A percentile compares a stretch with the other conserved stretches of the same genome.
Conservation (phyloP, 2,329 filamentous ascomycete species). For the Fusarium irregulare region DNA sequence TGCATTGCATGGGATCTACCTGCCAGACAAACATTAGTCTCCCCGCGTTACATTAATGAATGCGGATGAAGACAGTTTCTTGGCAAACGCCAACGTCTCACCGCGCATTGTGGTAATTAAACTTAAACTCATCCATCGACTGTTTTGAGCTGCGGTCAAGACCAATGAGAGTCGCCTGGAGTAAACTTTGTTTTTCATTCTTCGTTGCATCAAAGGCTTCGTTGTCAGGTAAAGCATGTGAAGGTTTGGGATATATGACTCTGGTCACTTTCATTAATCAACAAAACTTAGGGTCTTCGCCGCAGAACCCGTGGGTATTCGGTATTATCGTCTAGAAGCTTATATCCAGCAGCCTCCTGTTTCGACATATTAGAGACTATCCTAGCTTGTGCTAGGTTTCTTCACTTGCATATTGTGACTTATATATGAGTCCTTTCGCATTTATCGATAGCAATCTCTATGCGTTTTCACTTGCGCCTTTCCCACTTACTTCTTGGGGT, state of each 20-base stretch:
- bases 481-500: not conserved
- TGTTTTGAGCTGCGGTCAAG: not conserved
- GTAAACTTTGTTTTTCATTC: not conserved
- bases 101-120: not conserved
- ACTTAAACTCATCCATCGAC: not conserved
- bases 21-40: slow-evolving; percentile 6
- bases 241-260: not conserved
- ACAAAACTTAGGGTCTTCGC: not conserved
- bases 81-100: slow-evolving; percentile 1
- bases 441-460: not conserved
- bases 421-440: too few relatives aligned
- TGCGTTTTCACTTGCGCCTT: not conserved
- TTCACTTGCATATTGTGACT: not conserved
- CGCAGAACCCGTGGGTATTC: fast-evolving
- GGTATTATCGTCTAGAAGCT: not conserved
- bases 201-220: not conserved
- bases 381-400: not conserved
- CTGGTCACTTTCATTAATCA: not conserved
- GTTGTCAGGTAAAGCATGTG: not conserved
- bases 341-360: not conserved
- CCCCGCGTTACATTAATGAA: not conserved
- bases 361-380: not conserved
- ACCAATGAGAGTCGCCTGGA: not conserved
- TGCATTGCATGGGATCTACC: not conserved
- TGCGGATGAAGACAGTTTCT: not conserved